Evolutionary conservation across 1,284 basidiomycete species (phyloP).

Genomic region (Exobasidium cylindrosporum): DNA sequence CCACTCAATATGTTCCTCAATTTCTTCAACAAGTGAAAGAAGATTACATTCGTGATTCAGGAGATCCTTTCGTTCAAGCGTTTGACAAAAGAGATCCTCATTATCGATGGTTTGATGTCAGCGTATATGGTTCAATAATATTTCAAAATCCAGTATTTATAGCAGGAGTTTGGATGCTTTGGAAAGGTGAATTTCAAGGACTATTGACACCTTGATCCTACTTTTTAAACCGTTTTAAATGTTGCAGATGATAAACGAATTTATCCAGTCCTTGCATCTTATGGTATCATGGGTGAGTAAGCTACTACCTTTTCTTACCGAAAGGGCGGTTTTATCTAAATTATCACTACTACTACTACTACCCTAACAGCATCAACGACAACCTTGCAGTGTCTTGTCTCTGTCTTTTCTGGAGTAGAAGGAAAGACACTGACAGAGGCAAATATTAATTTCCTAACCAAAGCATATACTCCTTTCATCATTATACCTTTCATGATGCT

Average conservation of each 20-base stretch:
- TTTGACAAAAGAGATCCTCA: slow-evolving; percentile 11
- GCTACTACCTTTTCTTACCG: slow-evolving; percentile 5
- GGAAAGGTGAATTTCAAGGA: slow-evolving; percentile 27
- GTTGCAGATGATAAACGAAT: slow-evolving; percentile 31
- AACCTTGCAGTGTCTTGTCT: slow-evolving; percentile 4
- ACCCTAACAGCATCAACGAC: background rate
- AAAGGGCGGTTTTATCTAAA: background rate
- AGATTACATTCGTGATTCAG: slow-evolving; percentile 27
- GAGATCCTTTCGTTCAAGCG: slow-evolving; percentile 29
- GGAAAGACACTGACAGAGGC: background rate
- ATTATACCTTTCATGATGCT: slow-evolving; percentile 14
- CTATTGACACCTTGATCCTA: too few relatives aligned
- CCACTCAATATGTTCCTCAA: slow-evolving; percentile 25
- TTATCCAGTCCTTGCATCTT: slow-evolving; percentile 34
- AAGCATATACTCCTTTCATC: slow-evolving; percentile 13
- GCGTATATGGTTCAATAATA: slow-evolving; percentile 28
- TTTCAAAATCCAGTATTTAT: slow-evolving; percentile 37
- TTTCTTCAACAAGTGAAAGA: slow-evolving; percentile 22
- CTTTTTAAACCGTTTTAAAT: too few relatives aligned
- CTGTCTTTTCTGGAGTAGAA: slow-evolving; percentile 9
- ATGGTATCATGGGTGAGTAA: slow-evolving; percentile 28
- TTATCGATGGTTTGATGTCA: slow-evolving; percentile 35
- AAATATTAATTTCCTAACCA: background rate
- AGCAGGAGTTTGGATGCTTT: slow-evolving; percentile 23
- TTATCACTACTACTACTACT: background rate